phyloP scores from a whole-genome alignment of 2,329 filamentous ascomycete genomes.

The Zymoseptoria pseudotritici region DNA sequence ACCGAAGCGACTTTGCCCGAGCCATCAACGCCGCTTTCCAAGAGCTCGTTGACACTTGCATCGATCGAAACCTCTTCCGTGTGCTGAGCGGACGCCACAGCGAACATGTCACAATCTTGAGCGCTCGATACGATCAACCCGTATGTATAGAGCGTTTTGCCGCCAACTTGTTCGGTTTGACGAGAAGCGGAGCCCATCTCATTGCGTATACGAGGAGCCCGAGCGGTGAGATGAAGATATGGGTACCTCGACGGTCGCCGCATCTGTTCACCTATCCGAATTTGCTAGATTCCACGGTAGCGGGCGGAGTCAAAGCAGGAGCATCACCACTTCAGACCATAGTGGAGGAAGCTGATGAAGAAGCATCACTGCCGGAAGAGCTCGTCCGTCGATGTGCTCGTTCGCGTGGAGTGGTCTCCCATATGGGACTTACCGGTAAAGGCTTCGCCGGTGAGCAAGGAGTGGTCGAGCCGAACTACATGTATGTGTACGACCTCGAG shows the following conservation, averaged over 20 bases:
- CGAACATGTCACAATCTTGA: constrained; percentile 70
- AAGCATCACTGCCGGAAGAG: constrained; percentile 67
- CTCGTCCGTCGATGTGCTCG: constrained; percentile 55
- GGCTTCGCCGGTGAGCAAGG: constrained; percentile 70
- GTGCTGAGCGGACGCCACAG: constrained; percentile 69
- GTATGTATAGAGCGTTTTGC: constrained; percentile 69
- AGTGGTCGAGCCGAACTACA: constrained; percentile 77
- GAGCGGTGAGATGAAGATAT: constrained; percentile 58
- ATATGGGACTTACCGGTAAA: constrained; percentile 69
- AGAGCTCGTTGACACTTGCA: constrained; percentile 53
- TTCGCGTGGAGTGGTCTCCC: constrained; percentile 64
- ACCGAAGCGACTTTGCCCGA: constrained; percentile 54
- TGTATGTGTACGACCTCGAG: constrained; percentile 84
- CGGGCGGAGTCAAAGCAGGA: constrained; percentile 73
- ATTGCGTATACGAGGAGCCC: constrained; percentile 55
- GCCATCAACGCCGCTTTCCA: constrained; percentile 49
- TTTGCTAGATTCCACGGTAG: constrained; percentile 89
- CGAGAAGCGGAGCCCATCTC: constrained; percentile 73
- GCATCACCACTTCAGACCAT: constrained; percentile 74
- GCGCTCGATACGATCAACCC: constrained; percentile 50
- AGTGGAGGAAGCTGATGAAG: constrained; percentile 78
- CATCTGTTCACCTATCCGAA: constrained; percentile 78
- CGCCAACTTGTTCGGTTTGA: constrained; percentile 63
- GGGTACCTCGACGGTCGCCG: constrained; percentile 69
- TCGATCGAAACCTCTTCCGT: constrained; percentile 52